phyloP scores from a whole-genome alignment of 2,329 filamentous ascomycete genomes.

The Alternaria incomplexa region DNA sequence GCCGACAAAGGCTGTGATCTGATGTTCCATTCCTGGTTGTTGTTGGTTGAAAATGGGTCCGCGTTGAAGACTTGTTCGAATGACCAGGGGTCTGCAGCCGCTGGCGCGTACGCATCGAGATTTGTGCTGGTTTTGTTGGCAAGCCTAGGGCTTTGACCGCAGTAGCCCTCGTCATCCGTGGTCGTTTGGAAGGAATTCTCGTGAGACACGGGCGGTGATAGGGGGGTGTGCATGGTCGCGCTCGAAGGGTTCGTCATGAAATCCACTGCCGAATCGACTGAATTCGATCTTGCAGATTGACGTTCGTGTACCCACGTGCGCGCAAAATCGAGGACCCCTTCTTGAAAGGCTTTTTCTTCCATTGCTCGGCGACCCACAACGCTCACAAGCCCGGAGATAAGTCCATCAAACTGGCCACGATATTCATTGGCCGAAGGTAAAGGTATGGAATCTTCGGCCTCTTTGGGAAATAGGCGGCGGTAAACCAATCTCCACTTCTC shows the following conservation, averaged over 20 bases:
- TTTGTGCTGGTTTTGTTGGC: background rate
- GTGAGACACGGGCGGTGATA: background rate
- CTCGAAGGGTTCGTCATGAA: background rate
- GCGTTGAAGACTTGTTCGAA: background rate
- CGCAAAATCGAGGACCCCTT: background rate
- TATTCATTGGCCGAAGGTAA: background rate
- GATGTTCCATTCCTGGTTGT: background rate
- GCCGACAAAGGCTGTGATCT: background rate
- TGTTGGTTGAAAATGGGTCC: background rate
- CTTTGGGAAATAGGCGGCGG: background rate
- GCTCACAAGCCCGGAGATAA: background rate
- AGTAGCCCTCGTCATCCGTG: background rate
- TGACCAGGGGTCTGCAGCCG: background rate
- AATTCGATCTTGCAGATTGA: background rate
- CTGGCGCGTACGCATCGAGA: background rate
- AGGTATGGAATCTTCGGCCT: background rate
- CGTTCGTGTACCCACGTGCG: background rate
- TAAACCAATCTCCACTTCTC: background rate
- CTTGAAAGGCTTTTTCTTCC: background rate
- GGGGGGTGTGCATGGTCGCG: background rate
- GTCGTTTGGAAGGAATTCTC: background rate
- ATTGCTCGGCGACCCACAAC: background rate
- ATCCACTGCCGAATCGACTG: background rate
- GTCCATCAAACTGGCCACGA: background rate
- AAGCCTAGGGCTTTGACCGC: background rate